These are phyloP conservation scores for Saturnispora halmiae DNA, from an alignment of 805 yeast genomes.

Conservation along the genomic window DNA sequence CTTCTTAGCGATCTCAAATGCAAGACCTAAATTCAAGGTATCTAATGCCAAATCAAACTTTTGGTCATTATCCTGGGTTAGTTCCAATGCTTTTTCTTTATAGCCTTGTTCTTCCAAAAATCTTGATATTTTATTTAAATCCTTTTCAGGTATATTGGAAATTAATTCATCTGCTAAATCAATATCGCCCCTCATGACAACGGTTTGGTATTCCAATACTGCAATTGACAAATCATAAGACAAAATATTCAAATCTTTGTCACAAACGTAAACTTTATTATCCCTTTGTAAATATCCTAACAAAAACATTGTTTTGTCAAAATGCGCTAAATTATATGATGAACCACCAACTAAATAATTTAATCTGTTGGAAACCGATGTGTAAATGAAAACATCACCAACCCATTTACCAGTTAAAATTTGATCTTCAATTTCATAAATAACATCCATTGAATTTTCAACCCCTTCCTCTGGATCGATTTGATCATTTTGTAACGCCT, in stretches of 20 bases:
- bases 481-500: constrained; percentile 48
- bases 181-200: constrained; percentile 88
- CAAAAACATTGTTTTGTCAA: constrained; percentile 76
- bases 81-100: constrained; percentile 69
- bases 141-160: constrained; percentile 55
- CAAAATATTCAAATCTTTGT: constrained; percentile 76
- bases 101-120: constrained; percentile 91
- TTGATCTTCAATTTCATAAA: constrained; percentile 72
- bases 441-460: constrained; percentile 76
- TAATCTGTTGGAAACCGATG: constrained; percentile 77
- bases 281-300: constrained; percentile 88
- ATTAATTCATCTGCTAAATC: constrained; percentile 67
- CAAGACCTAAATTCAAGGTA: constrained; percentile 62
- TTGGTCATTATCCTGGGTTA: constrained; percentile 84
- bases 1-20: constrained; percentile 53
- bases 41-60: constrained; percentile 82
- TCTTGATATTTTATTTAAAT: constrained; percentile 72
- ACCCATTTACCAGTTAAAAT: constrained; percentile 90
- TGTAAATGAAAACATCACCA: constrained; percentile 92
- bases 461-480: constrained; percentile 79
- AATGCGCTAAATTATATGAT: constrained; percentile 85
- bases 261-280: constrained; percentile 81
- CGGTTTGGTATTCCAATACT: constrained; percentile 91
- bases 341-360: constrained; percentile 94
- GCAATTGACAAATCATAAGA: constrained; percentile 76